phyloP scores from a whole-genome alignment of 2,329 filamentous ascomycete genomes.

The Boeremia exigua region DNA sequence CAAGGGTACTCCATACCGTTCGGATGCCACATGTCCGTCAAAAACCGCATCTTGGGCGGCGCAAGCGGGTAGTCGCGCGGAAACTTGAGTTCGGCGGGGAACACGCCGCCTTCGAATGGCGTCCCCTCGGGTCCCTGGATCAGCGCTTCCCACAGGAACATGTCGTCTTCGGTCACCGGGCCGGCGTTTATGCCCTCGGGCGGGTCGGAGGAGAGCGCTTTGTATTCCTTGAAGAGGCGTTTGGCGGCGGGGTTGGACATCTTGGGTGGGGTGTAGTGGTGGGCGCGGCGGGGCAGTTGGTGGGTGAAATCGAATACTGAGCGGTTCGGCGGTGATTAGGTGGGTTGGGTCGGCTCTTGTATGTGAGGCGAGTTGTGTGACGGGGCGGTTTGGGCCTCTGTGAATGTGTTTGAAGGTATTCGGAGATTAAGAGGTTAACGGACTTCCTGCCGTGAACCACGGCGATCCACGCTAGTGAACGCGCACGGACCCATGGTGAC shows the following conservation, averaged over 20 bases:
- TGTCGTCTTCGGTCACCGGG: constrained; percentile 90
- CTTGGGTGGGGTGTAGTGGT: background rate
- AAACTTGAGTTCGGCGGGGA: constrained; percentile 83
- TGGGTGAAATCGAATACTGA: background rate
- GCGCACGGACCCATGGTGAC: too few species aligned
- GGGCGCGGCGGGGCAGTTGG: background rate
- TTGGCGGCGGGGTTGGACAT: constrained; percentile 66
- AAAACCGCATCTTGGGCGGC: constrained; percentile 88
- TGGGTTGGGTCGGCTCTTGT: background rate
- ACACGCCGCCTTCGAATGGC: constrained; percentile 94
- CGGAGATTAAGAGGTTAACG: too few species aligned
- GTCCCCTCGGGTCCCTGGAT: constrained; percentile 96
- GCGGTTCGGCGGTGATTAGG: background rate
- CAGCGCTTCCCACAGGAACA: constrained; percentile 94
- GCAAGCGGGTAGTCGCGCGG: constrained; percentile 84
- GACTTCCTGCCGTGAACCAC: too few species aligned
- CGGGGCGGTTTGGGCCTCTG: background rate
- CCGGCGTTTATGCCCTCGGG: constrained; percentile 98
- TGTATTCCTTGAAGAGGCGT: constrained; percentile 96
- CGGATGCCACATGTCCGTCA: constrained; percentile 87
- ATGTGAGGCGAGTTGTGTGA: background rate
- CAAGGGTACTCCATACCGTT: constrained; percentile 67
- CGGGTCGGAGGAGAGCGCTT: constrained; percentile 88
- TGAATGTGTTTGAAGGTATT: background rate
- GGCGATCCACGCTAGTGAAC: too few species aligned